Percentiles rank a stretch among this genome's conserved stretches.
phyloP scores from a whole-genome alignment of 2,329 filamentous ascomycete species.

The Epichloe gansuensis region DNA sequence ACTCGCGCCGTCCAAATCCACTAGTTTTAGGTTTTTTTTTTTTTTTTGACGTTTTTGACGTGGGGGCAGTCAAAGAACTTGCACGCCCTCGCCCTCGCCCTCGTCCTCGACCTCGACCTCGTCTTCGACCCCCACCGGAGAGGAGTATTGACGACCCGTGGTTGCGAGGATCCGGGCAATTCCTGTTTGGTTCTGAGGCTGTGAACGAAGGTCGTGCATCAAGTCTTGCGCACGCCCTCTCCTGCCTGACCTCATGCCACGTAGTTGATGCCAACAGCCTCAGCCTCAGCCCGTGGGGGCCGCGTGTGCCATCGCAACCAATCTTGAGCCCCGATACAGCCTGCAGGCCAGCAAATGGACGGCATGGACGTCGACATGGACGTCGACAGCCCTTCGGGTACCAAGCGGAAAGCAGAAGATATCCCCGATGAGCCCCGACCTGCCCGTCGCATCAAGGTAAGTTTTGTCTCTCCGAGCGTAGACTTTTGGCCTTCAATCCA shows the following conservation, averaged over 20 bases:
- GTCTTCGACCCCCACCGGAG: background rate
- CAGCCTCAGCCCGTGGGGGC: background rate
- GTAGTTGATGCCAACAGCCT: background rate
- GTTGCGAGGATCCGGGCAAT: too few relatives aligned
- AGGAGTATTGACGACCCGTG: background rate
- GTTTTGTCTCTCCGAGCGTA: background rate
- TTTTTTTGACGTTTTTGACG: too few relatives aligned
- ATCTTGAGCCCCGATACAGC: background rate
- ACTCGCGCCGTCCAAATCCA: background rate
- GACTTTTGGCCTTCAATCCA: background rate
- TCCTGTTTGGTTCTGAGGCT: too few relatives aligned
- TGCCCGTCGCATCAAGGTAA: slow-evolving; percentile 38
- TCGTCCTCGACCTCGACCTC: too few relatives aligned
- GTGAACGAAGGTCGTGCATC: background rate
- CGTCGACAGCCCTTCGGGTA: slow-evolving; percentile 26
- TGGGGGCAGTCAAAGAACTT: background rate
- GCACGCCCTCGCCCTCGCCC: background rate
- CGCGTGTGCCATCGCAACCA: background rate
- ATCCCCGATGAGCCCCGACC: slow-evolving; percentile 25
- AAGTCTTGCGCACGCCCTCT: background rate
- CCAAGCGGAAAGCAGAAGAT: slow-evolving; percentile 37
- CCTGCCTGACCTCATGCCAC: background rate
- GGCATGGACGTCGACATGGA: slow-evolving; percentile 37
- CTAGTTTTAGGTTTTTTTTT: background rate
- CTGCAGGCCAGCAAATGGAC: slow-evolving; percentile 13